Percentiles rank a stretch among this genome's conserved stretches.
These are phyloP conservation scores for Torrubiellomyces zombiae DNA, from an alignment of 2,329 filamentous ascomycete genomes.

Conservation along the genomic window DNA sequence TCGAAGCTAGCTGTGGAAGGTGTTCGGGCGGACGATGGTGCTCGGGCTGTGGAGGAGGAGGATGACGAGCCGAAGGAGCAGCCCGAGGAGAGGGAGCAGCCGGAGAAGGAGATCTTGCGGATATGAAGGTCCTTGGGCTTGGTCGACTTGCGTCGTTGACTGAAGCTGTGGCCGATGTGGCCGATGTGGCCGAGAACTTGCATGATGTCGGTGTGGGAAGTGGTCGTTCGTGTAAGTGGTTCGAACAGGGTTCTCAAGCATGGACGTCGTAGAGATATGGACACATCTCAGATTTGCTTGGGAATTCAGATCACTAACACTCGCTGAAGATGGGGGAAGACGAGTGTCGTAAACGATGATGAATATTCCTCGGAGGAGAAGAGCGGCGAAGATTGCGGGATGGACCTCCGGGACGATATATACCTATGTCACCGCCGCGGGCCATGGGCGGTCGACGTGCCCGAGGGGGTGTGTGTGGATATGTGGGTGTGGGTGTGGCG, in stretches of 20 bases:
- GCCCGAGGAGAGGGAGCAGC: conserved; percentile 20
- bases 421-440: no score
- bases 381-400: no score
- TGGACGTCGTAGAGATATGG: conserved; percentile 1
- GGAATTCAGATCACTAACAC: no score
- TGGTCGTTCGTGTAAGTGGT: conserved; percentile 3
- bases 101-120: conserved; percentile 24
- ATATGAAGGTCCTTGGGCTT: conserved; percentile 21
- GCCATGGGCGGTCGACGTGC: no score
- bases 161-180: conserved; percentile 16
- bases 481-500: no score
- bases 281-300: conserved; percentile 2
- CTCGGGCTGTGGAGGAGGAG: conserved; percentile 12
- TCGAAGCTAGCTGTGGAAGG: conserved; percentile 13
- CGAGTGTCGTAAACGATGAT: no score
- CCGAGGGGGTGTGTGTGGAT: no score
- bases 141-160: conserved; percentile 18
- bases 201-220: conserved; percentile 12
- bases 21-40: conserved; percentile 10
- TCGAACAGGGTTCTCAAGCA: background rate
- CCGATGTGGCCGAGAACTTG: conserved; percentile 14
- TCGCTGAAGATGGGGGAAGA: no score
- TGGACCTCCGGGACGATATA: no score
- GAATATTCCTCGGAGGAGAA: no score
- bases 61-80: conserved; percentile 17